Evolutionary conservation across 768 basidiomycete species (phyloP).

Genomic region (Amanita jacksonii): DNA sequence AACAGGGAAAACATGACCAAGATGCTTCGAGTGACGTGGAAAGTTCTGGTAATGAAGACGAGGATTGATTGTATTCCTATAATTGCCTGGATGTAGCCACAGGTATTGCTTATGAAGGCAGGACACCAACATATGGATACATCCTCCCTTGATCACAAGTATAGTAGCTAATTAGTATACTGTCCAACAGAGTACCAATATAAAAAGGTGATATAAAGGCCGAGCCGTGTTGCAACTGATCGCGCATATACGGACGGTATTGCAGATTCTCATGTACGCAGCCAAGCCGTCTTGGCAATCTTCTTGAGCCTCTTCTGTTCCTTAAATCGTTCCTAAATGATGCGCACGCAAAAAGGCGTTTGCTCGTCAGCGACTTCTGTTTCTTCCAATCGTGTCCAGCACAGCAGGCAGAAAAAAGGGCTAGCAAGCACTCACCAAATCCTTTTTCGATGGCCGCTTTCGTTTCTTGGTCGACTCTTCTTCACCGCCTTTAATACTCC

Average conservation of each 20-base stretch:
- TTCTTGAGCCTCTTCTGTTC: slow-evolving; percentile 78
- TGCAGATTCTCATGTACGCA: slow-evolving; percentile 68
- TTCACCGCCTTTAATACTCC: slow-evolving; percentile 24
- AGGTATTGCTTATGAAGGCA: too few species aligned
- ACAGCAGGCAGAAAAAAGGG: slow-evolving; percentile 8
- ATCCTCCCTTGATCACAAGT: too few species aligned
- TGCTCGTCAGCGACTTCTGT: slow-evolving; percentile 7
- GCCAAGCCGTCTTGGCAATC: slow-evolving; percentile 82
- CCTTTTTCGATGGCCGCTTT: slow-evolving; percentile 74
- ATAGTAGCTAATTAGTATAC: too few species aligned
- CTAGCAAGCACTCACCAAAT: slow-evolving; percentile 47
- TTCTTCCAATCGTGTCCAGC: background rate
- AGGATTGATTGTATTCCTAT: slow-evolving; percentile 6
- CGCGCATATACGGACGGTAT: too few species aligned
- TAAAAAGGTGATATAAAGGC: too few species aligned
- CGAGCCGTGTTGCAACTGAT: too few species aligned
- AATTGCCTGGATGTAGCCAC: too few species aligned
- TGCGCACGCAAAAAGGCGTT: slow-evolving; percentile 6
- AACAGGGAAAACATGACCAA: slow-evolving; percentile 19
- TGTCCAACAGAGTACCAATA: too few species aligned
- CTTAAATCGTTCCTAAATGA: slow-evolving; percentile 65
- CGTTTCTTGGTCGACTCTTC: slow-evolving; percentile 58
- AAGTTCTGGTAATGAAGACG: slow-evolving; percentile 36
- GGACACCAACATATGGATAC: too few species aligned
- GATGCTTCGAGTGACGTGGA: slow-evolving; percentile 41